Base-by-base conservation (phyloP, 345 rosid species). In the Heritiera fomes region DNA sequence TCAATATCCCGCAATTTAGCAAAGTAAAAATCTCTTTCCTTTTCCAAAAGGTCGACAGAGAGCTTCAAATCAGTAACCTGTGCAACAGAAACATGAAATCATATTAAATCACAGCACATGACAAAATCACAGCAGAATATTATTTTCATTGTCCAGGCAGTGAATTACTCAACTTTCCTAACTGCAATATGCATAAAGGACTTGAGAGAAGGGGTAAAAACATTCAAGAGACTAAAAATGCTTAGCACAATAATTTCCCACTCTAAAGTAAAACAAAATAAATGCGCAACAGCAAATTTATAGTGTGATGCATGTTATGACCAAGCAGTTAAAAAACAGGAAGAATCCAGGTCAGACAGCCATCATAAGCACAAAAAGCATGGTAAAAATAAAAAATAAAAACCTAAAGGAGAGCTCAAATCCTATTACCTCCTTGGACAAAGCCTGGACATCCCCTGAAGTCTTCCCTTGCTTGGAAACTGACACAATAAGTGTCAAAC, bases 11-110 rank as follows among this genome's bases (percentile, higher is more conserved):
- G 88, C 72, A 96, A 80, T 84, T 96, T 96, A 6, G 75, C 75
- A 14, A 71, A 71, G 94, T 96, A 96, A 84, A 96, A 96, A 69
- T 96, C 97, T 81, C 97, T 90, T 82, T 96, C 98, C 79, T 96
- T 94, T 66, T 91, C 98, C 88, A 91, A 81, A 65, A 89, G 81
- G 82, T 92, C 95, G 13, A 91, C 88, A 8, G 97, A 90, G 71
- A 91, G 89, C 87, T 90, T 94, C 71, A 91, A 86, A 70, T 94
- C 95, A 49, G 85, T 80, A 76, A 96, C 76, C 99, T 96, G 83
- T 17, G 52, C 49, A 55, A 75, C 8, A 77, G 20, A 40, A 81
- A 20, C 38, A 68, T 28, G 43, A 41, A 49, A 82, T 28, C 14
- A 45, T n/a, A 30, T 59, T 45, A 58, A 17, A 58, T 7, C 34